Evolutionary conservation across 1,284 basidiomycete genomes (phyloP), one percentile per base, ranked within the genome.

Genomic region (Inonotus hispidus): DNA sequence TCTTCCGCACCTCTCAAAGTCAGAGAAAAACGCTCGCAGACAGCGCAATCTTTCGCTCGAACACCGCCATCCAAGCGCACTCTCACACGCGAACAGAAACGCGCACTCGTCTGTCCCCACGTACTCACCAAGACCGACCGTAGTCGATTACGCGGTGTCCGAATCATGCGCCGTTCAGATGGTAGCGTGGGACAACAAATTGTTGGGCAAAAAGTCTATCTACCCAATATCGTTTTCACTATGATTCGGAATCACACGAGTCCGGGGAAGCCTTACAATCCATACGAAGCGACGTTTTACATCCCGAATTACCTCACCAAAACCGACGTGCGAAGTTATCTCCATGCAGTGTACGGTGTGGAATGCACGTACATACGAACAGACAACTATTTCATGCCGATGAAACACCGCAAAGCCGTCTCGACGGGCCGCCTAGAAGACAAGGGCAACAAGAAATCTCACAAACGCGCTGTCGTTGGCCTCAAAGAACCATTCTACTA

Each of bases 201-300:
- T 53, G 79, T 92, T 58, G 95, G 92, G 53, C 84, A 90, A 69
- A 84, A 87, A 66, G 81, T 95, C 49, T 98, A 92, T 75, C 84
- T 98, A 47, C 95, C 95, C 50, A 97, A 97, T 73, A 81, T 91
- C 68, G 74, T 89, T 65, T 87, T 97, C 73, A 82, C 85, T 60
- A 80, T 98, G 59, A 86, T 96, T 50, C 86, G 92, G 43, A 98
- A 98, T 74, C 75, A 88, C 69, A 95, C 93, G 0, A 84, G 82
- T 0, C 74, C 77, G 1, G 92, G 90, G 0, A 75, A 91, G 68
- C 79, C 92, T 3, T 98, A 98, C 79, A 96, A 98, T 67, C 91
- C 94, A 1, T 95, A 88, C 77, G 90, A 94, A 72, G 95, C 95
- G 6, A 98, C 95, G 1, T 97, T 98, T 80, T 90, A 93, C 61